Evolutionary conservation across 305 asterid species (phyloP).

Genomic region (Galium porrigens): DNA sequence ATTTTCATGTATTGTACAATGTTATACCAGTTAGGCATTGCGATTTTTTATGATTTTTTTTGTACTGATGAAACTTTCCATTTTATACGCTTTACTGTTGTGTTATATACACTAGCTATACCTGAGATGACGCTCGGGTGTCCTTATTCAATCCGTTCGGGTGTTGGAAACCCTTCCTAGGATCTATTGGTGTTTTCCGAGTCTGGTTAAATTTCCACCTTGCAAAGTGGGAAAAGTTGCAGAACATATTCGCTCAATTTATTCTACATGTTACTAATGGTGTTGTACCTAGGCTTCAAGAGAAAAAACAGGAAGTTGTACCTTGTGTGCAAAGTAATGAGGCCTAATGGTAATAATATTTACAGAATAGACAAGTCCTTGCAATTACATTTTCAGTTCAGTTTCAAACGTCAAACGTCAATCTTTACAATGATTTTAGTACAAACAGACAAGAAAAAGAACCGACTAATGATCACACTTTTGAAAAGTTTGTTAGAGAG

Average conservation of each 20-base stretch:
- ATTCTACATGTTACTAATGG: background rate
- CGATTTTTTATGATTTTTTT: background rate
- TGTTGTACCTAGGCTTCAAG: background rate
- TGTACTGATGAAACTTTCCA: background rate
- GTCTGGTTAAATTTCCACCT: background rate
- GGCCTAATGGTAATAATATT: background rate
- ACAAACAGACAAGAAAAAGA: constrained; percentile 12
- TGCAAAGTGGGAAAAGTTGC: background rate
- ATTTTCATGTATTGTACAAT: constrained; percentile 1
- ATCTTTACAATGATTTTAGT: background rate
- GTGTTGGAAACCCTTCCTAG: background rate
- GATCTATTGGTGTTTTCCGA: background rate
- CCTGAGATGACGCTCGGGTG: background rate
- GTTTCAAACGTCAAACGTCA: constrained; percentile 9
- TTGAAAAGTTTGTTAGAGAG: constrained; percentile 5
- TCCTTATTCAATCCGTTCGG: background rate
- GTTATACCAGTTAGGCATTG: background rate
- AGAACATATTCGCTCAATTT: background rate
- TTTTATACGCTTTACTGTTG: background rate
- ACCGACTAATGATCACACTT: constrained; percentile 10
- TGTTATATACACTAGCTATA: background rate
- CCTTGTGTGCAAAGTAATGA: background rate
- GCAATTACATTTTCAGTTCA: background rate
- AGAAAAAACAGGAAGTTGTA: background rate
- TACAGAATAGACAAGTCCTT: background rate